Conservation (phyloP, 345 rosid species). For the Angophora floribunda region DNA sequence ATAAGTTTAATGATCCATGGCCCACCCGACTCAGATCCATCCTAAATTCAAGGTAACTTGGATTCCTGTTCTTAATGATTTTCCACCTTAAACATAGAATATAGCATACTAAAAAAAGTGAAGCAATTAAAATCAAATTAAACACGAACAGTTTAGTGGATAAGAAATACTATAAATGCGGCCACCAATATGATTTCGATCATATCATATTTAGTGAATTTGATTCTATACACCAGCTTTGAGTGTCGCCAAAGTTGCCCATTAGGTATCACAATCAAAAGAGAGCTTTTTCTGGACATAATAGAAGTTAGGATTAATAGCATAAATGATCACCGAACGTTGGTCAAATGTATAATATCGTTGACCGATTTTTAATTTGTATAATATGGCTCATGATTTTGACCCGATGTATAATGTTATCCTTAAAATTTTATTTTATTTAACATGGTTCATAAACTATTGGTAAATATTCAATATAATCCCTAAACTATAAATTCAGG, state of each 20-base stretch:
- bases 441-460: not conserved
- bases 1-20: not conserved
- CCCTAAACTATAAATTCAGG: fast-evolving
- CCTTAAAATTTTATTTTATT: not conserved
- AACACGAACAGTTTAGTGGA: not conserved
- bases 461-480: not conserved
- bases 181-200: not conserved
- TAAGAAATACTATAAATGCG: not conserved
- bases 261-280: not conserved
- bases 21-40: not conserved
- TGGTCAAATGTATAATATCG: not conserved
- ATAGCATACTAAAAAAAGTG: not conserved
- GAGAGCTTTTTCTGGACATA: not conserved
- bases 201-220: not conserved
- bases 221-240: not conserved
- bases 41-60: not conserved
- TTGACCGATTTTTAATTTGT: not conserved
- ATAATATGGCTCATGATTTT: not conserved
- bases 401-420: too few species aligned
- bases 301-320: not conserved
- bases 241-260: not conserved
- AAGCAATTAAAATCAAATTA: not conserved
- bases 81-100: not conserved
- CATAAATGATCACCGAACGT: fast-evolving
- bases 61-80: not conserved